Evolutionary conservation across 2,329 filamentous ascomycete species (phyloP).

Genomic region (Cercospora beticola): DNA sequence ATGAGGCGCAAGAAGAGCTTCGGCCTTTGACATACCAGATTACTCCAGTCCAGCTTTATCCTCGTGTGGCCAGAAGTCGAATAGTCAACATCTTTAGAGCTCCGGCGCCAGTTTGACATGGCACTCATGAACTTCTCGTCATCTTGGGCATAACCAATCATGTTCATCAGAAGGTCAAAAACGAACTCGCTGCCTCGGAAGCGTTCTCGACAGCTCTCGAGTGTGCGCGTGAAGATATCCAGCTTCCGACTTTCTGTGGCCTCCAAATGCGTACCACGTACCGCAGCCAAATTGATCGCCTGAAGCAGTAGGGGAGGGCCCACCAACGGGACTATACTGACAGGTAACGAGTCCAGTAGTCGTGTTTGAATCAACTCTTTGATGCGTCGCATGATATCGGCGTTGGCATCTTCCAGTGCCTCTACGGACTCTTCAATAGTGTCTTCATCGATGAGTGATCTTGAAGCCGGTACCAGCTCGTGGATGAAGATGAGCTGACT

Average conservation of each 20-base stretch:
- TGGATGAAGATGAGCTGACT: slow-evolving; percentile 25
- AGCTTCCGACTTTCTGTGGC: slow-evolving; percentile 19
- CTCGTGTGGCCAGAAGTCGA: slow-evolving; percentile 1
- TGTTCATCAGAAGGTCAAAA: slow-evolving; percentile 21
- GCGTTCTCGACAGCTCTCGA: slow-evolving; percentile 20
- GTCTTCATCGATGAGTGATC: slow-evolving; percentile 14
- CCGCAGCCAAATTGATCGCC: slow-evolving; percentile 25
- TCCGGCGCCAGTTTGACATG: slow-evolving; percentile 22
- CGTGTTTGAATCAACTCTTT: slow-evolving; percentile 25
- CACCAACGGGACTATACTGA: slow-evolving; percentile 19
- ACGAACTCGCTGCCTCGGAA: slow-evolving; percentile 25
- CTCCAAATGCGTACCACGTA: slow-evolving; percentile 21
- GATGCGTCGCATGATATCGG: slow-evolving; percentile 20
- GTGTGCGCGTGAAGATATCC: slow-evolving; percentile 24
- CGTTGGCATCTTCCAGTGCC: slow-evolving; percentile 22
- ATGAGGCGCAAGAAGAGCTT: slow-evolving; percentile 22
- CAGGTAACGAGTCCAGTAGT: slow-evolving; percentile 21
- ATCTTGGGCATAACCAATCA: slow-evolving; percentile 25
- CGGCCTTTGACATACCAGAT: slow-evolving; percentile 23
- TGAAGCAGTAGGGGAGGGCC: slow-evolving; percentile 22
- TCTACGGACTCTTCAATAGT: slow-evolving; percentile 21
- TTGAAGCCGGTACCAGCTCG: slow-evolving; percentile 18
- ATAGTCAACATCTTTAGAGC: slow-evolving; percentile 10
- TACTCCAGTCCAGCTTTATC: slow-evolving; percentile 25
- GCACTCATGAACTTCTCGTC: slow-evolving; percentile 23